Conservation (phyloP, 2,329 filamentous ascomycete genomes). For the Sclerotinia spermophila region DNA sequence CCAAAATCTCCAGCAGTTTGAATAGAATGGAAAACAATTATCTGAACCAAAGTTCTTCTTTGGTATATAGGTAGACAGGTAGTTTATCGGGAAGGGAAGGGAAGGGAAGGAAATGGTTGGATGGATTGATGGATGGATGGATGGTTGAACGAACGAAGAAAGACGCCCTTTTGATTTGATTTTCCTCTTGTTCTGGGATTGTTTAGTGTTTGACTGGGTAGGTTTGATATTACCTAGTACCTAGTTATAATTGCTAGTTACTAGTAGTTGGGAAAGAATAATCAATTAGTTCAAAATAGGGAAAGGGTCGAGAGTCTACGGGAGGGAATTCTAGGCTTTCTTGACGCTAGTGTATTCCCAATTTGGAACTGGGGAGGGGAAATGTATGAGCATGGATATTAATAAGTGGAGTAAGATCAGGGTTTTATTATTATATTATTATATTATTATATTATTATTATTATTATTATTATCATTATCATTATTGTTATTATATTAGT, state of each 20-base stretch:
- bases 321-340: conserved; percentile 7
- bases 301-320: background rate
- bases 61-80: background rate
- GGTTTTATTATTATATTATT: background rate
- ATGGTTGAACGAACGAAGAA: conserved; percentile 3
- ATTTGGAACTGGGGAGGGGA: conserved; percentile 1
- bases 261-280: conserved; percentile 2
- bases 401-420: background rate
- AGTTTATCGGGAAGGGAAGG: background rate
- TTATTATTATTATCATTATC: no score
- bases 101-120: conserved; percentile 12
- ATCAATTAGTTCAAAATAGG: conserved; percentile 9
- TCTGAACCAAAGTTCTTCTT: background rate
- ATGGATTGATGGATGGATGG: conserved; percentile 2
- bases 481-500: no score
- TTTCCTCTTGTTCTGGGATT: conserved; percentile 5
- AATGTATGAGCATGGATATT: conserved; percentile 13
- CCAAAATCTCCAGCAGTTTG: background rate
- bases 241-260: background rate
- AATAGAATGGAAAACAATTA: background rate
- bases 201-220: background rate
- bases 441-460: no score
- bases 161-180: background rate
- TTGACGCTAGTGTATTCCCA: conserved; percentile 9
- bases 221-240: background rate